Conservation (phyloP, 2,329 filamentous ascomycete species). For the Neoascochyta sp. region DNA sequence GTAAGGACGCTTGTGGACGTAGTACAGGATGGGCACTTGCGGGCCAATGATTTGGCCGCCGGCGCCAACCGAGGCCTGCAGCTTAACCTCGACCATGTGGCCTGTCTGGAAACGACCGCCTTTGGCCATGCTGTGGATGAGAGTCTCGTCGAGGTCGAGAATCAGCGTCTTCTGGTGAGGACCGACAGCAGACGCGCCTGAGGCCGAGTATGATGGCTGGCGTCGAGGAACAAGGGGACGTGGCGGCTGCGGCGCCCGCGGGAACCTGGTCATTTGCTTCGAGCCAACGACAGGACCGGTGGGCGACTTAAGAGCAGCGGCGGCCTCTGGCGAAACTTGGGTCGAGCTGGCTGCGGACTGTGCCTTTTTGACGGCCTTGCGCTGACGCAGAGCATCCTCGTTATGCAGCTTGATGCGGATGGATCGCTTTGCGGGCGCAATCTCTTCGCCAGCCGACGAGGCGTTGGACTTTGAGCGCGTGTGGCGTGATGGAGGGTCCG, state of each 20-base stretch:
- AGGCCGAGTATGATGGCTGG: slow-evolving; percentile 74
- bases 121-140: slow-evolving; percentile 98
- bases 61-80: slow-evolving; percentile 67
- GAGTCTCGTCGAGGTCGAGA: slow-evolving; percentile 90
- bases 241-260: slow-evolving; percentile 82
- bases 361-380: slow-evolving; percentile 67
- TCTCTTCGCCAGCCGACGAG: slow-evolving; percentile 56
- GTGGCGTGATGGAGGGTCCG: slow-evolving; percentile 51
- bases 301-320: slow-evolving; percentile 84
- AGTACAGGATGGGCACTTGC: slow-evolving; percentile 95
- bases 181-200: slow-evolving; percentile 33
- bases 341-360: slow-evolving; percentile 29
- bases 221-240: slow-evolving; percentile 84
- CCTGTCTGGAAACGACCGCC: slow-evolving; percentile 92
- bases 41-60: slow-evolving; percentile 68
- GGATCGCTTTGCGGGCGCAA: slow-evolving; percentile 66
- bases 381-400: slow-evolving; percentile 69
- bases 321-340: slow-evolving; percentile 42
- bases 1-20: slow-evolving; percentile 94
- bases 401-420: slow-evolving; percentile 88
- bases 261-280: slow-evolving; percentile 75
- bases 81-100: slow-evolving; percentile 97
- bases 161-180: slow-evolving; percentile 81
- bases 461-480: slow-evolving; percentile 59
- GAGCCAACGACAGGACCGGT: slow-evolving; percentile 67